phyloP scores from a whole-genome alignment of 75 land plant genomes.

The Pinus tabuliformis region DNA sequence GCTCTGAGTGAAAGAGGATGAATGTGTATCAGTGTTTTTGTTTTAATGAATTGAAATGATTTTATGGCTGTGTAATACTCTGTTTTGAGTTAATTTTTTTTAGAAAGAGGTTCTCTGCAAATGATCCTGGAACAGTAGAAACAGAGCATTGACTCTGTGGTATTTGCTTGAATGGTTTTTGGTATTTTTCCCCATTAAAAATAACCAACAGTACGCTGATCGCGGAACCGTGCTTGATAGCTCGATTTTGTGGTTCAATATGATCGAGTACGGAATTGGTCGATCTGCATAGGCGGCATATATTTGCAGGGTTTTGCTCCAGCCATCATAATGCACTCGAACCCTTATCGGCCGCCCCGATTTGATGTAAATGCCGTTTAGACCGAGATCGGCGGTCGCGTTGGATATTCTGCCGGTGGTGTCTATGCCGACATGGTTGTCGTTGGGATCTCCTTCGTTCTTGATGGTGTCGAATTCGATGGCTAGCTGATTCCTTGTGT shows the following conservation, averaged over 20 bases:
- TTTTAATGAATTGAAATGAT: too few species aligned
- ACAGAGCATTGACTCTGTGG: too few species aligned
- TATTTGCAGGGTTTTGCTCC: neutral
- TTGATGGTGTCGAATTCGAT: too few species aligned
- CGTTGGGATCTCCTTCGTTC: neutral
- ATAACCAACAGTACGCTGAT: too few species aligned
- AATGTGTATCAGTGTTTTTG: too few species aligned
- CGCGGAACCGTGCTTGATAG: neutral
- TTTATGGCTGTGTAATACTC: too few species aligned
- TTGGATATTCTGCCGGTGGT: conserved; percentile 4
- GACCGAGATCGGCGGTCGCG: neutral
- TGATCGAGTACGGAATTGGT: neutral
- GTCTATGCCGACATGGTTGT: conserved; percentile 27
- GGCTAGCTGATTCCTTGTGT: neutral
- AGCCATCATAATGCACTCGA: neutral
- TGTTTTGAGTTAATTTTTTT: too few species aligned
- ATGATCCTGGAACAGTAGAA: too few species aligned
- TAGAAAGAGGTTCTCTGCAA: too few species aligned
- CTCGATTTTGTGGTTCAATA: neutral
- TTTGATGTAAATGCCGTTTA: neutral
- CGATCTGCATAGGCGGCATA: neutral
- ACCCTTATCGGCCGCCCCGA: neutral
- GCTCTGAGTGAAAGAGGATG: too few species aligned
- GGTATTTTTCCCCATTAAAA: too few species aligned
- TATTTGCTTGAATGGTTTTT: too few species aligned